Percentiles rank a stretch among this genome's conserved stretches.
phyloP scores from a whole-genome alignment of 2,329 filamentous ascomycete species.

The Nigrograna mackinnonii region DNA sequence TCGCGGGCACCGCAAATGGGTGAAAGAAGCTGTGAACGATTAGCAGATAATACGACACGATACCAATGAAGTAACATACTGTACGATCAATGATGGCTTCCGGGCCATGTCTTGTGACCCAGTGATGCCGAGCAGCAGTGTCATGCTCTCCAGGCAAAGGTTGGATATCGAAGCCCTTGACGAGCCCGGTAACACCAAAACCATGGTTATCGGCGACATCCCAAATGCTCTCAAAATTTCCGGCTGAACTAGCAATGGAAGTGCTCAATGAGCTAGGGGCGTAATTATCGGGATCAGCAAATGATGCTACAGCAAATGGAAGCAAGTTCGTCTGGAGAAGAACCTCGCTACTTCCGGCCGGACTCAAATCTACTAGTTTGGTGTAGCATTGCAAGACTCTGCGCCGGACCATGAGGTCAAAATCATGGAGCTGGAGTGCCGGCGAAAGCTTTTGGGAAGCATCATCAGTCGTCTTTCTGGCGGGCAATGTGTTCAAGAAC shows the following conservation, averaged over 20 bases:
- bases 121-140: slow-evolving; percentile 49
- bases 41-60: slow-evolving; percentile 3
- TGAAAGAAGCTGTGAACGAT: slow-evolving; percentile 40
- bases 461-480: slow-evolving; percentile 85
- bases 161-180: slow-evolving; percentile 74
- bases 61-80: slow-evolving; percentile 21
- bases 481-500: slow-evolving; percentile 83
- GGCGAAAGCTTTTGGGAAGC: slow-evolving; percentile 81
- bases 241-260: slow-evolving; percentile 87
- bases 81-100: slow-evolving; percentile 67
- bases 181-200: slow-evolving; percentile 87
- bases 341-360: slow-evolving; percentile 80
- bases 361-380: slow-evolving; percentile 85
- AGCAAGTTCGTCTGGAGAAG: slow-evolving; percentile 90
- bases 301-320: slow-evolving; percentile 85
- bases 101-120: slow-evolving; percentile 58
- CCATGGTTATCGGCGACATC: slow-evolving; percentile 93
- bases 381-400: slow-evolving; percentile 94
- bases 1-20: slow-evolving; percentile 84
- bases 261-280: slow-evolving; percentile 82
- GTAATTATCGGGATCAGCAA: slow-evolving; percentile 91
- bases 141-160: slow-evolving; percentile 66
- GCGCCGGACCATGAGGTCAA: slow-evolving; percentile 90
- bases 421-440: slow-evolving; percentile 84
- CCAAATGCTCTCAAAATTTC: slow-evolving; percentile 92